Evolutionary conservation across 495 filamentous ascomycete species (phyloP), one percentile per base, ranked within the genome.

Genomic region (Hypoxylon cercidicola): DNA sequence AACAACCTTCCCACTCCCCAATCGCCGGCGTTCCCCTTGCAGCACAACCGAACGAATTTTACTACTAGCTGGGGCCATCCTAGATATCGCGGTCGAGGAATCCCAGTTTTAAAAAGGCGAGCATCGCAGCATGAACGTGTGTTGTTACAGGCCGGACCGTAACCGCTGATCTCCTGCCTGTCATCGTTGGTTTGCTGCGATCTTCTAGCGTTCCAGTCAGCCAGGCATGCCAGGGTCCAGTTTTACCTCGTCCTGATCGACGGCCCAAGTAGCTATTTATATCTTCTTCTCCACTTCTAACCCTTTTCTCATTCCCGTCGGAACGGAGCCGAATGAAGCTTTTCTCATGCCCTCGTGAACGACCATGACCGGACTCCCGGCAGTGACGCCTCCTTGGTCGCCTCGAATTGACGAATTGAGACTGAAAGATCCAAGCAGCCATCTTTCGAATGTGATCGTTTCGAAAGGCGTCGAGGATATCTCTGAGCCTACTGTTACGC

Each of bases 221-320:
- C 30, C 23, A 25, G 23, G 23, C 23, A 25, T 5, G 32, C 51
- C 43, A 68, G 66, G 58, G 43, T 68, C 61, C 46, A 61, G 68
- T 71, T 71, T 64, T 68, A 70, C 60, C 41, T 69, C 50, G 46
- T 64, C 60, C 61, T 68, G 66, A 71, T 59, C 49, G 55, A 68
- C 69, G 51, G 50, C 45, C 51, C 65, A 58, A 53, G 35, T 55
- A 53, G 60, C 65, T 65, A 65, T 69, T 65, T 66, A 68, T 71
- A 65, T 71, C 54, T 58, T 20, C 19, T 59, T 47, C 37, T 47
- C 52, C 41, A 58, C 47, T 43, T 44, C 47, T 18, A 20, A 50
- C 44, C 55, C 57, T 55, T 28, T 53, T 62, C 34, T 65, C 54
- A 55, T 66, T 55, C 68, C 68, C 58, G 54, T 71, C 71, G 64